phyloP scores from a whole-genome alignment of 2,329 filamentous ascomycete species.

The Coniochaeta pulveracea region DNA sequence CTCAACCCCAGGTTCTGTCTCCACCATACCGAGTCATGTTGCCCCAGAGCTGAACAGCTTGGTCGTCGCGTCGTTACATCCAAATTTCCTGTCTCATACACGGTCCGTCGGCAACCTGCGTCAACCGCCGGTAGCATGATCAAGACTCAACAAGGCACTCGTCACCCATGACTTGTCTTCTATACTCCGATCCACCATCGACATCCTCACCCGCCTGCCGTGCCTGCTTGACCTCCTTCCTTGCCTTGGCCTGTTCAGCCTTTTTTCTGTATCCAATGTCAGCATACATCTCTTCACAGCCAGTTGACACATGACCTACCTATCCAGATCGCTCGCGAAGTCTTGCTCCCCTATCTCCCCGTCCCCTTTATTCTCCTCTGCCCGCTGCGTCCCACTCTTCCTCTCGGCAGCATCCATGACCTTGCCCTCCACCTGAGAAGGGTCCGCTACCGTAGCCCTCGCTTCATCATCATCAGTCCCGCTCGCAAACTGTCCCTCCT shows the following conservation, averaged over 20 bases:
- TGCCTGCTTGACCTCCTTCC: conserved; percentile 2
- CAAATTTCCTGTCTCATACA: too few relatives aligned
- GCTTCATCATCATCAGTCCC: not conserved
- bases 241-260: conserved; percentile 1
- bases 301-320: not conserved
- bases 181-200: conserved; percentile 1
- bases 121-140: too few relatives aligned
- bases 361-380: not conserved
- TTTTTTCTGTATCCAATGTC: not conserved
- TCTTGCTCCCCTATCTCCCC: not conserved
- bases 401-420: not conserved
- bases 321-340: not conserved
- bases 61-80: too few relatives aligned
- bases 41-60: too few relatives aligned
- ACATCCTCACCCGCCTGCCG: not conserved
- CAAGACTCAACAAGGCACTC: conserved; percentile 2
- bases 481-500: not conserved
- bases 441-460: not conserved
- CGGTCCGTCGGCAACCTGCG: not conserved
- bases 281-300: not conserved
- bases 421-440: not conserved
- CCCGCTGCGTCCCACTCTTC: conserved; percentile 1
- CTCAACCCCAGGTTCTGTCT: too few relatives aligned
- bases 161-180: not conserved
- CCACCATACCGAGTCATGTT: too few relatives aligned